Conservation (phyloP, 2,329 filamentous ascomycete species). For the Phaeoacremonium minimum region DNA sequence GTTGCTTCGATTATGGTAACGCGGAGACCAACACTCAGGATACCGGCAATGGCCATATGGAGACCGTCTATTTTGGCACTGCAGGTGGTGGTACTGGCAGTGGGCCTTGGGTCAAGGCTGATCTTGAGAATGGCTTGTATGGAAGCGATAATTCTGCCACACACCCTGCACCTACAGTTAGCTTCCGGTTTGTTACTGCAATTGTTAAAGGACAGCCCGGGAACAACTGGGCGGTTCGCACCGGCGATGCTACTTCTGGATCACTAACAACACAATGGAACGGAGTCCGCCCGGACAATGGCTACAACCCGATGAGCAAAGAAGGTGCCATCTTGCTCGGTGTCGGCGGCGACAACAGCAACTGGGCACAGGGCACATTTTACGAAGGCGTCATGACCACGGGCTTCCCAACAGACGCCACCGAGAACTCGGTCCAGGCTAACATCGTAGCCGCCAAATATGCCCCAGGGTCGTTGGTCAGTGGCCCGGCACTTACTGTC, state of each 20-base stretch:
- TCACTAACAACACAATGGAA: constrained; percentile 54
- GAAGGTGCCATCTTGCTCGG: constrained; percentile 65
- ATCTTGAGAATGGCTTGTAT: constrained; percentile 64
- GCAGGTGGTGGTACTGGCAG: constrained; percentile 50
- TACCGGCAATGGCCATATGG: constrained; percentile 63
- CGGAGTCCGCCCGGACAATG: constrained; percentile 47
- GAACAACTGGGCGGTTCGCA: constrained; percentile 56
- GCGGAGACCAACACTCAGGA: constrained; percentile 47
- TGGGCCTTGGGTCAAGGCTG: constrained; percentile 66
- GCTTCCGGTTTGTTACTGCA: constrained; percentile 52
- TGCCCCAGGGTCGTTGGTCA: constrained; percentile 38
- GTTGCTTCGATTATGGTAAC: constrained; percentile 57
- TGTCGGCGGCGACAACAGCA: constrained; percentile 64
- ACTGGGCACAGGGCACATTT: constrained; percentile 55
- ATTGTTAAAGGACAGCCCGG: constrained; percentile 50
- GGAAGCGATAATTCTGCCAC: constrained; percentile 42
- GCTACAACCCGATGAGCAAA: constrained; percentile 61
- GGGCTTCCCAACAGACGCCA: constrained; percentile 56
- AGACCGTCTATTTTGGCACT: constrained; percentile 62
- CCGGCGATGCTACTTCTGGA: constrained; percentile 50
- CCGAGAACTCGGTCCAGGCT: constrained; percentile 54
- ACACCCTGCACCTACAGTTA: constrained; percentile 44
- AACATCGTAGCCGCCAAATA: constrained; percentile 59
- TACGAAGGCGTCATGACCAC: constrained; percentile 63
- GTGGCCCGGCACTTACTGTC: constrained; percentile 38